Conservation (phyloP, 257 asterid species). For the Lantana camara region DNA sequence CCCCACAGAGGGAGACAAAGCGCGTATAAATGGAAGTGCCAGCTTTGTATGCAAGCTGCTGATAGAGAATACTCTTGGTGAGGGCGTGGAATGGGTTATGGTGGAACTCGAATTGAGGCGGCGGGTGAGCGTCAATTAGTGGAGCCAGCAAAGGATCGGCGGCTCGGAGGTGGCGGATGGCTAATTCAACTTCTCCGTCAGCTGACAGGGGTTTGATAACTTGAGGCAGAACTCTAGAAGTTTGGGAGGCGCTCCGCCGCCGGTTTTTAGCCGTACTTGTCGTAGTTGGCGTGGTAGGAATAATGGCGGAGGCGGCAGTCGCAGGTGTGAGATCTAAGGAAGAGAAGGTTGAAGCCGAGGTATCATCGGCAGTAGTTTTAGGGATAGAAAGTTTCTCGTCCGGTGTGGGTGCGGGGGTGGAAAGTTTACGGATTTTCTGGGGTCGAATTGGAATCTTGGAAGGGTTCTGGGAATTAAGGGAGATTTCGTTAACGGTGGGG, state of each 20-base stretch:
- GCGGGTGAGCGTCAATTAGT: conserved; percentile 57
- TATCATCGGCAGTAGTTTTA: conserved; percentile 29
- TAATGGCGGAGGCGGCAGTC: conserved; percentile 22
- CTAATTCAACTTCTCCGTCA: conserved; percentile 64
- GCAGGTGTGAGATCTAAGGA: conserved; percentile 29
- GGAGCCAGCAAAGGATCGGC: conserved; percentile 68
- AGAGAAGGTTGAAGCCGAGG: conserved; percentile 34
- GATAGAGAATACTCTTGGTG: conserved; percentile 78
- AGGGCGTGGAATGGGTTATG: conserved; percentile 74
- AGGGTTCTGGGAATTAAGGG: conserved; percentile 58
- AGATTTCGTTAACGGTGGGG: conserved; percentile 30
- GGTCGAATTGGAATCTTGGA: conserved; percentile 97
- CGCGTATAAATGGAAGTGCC: conserved; percentile 81
- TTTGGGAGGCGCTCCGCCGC: conserved; percentile 56
- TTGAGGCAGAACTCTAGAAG: conserved; percentile 58
- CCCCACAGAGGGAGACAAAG: conserved; percentile 79
- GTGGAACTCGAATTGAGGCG: conserved; percentile 65
- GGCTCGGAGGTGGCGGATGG: conserved; percentile 61
- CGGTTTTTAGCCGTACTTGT: conserved; percentile 46
- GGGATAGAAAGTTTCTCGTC: conserved; percentile 28
- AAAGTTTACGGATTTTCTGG: conserved; percentile 83
- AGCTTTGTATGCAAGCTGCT: conserved; percentile 88
- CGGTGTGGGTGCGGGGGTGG: conserved; percentile 39
- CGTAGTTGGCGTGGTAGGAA: conserved; percentile 24
- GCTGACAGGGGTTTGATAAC: conserved; percentile 68